Percentiles rank a stretch among this genome's conserved stretches.
phyloP scores from a whole-genome alignment of 2,329 filamentous ascomycete genomes.

The Ceratocystis harringtonii region DNA sequence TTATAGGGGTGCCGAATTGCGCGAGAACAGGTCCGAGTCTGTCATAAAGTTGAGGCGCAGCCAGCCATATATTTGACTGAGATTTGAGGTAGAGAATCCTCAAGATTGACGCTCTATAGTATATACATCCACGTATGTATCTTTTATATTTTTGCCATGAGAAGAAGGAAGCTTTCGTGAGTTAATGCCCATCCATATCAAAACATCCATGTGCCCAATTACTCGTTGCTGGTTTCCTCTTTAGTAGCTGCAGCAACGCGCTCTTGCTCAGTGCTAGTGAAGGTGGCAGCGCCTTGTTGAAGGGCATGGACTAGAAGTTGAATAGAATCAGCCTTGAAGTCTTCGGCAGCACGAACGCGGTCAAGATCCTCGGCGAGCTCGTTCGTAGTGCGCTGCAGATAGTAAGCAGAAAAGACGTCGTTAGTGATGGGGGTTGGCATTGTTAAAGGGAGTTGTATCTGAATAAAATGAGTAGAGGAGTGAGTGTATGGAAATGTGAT shows the following conservation, averaged over 20 bases:
- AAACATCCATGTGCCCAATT: neutral
- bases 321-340: constrained; percentile 53
- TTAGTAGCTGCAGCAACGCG: constrained; percentile 16
- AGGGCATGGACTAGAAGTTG: constrained; percentile 52
- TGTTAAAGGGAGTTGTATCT: neutral
- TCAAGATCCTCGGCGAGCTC: constrained; percentile 64
- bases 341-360: constrained; percentile 50
- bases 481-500: neutral
- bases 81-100: neutral
- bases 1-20: neutral
- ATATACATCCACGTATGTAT: neutral
- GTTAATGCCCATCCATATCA: neutral
- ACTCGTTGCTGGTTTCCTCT: neutral
- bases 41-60: neutral
- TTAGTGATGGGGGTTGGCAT: constrained; percentile 8
- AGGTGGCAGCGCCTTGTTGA: constrained; percentile 50
- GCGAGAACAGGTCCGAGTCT: neutral
- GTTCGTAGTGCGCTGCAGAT: constrained; percentile 51
- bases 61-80: neutral
- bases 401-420: constrained; percentile 45
- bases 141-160: neutral
- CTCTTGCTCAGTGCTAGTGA: constrained; percentile 33
- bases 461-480: neutral
- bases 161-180: neutral
- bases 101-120: too few relatives aligned